Percentiles rank a stretch among this genome's conserved stretches.
Evolutionary conservation across 352 stramenopile genomes (phyloP).

Genomic region (Phytophthora pinifolia): DNA sequence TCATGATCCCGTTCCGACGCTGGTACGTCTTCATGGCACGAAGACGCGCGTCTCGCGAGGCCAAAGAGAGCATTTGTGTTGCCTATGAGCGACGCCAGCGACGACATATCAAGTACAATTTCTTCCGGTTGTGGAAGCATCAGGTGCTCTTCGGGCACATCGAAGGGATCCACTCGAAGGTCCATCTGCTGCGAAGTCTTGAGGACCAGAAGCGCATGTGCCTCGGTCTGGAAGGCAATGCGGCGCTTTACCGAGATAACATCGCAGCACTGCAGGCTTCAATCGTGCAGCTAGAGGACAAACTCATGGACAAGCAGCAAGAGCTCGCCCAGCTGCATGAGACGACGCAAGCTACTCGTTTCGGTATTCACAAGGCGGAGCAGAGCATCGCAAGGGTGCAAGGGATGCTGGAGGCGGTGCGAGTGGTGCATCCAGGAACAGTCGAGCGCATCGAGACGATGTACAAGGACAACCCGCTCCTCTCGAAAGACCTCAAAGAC

Average conservation of each 20-base stretch:
- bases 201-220: constrained; percentile 83
- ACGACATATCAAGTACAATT: constrained; percentile 72
- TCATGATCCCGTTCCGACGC: constrained; percentile 69
- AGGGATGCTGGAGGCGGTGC: constrained; percentile 69
- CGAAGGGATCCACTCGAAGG: constrained; percentile 64
- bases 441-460: constrained; percentile 67
- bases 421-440: constrained; percentile 67
- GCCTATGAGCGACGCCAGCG: constrained; percentile 65
- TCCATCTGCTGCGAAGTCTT: constrained; percentile 60
- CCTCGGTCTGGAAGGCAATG: constrained; percentile 62
- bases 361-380: constrained; percentile 70
- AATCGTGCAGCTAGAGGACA: constrained; percentile 54
- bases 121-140: constrained; percentile 84
- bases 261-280: constrained; percentile 59
- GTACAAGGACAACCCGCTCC: constrained; percentile 62
- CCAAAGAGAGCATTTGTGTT: constrained; percentile 66
- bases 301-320: constrained; percentile 64
- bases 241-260: constrained; percentile 55
- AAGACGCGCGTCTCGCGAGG: constrained; percentile 35
- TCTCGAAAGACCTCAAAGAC: constrained; percentile 64
- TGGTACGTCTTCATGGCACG: constrained; percentile 60
- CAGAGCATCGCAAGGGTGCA: constrained; percentile 73
- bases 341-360: constrained; percentile 61
- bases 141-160: constrained; percentile 71
- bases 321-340: constrained; percentile 63